phyloP scores from a whole-genome alignment of 208 protist species.

The Kentomonas sorsogonicus region DNA sequence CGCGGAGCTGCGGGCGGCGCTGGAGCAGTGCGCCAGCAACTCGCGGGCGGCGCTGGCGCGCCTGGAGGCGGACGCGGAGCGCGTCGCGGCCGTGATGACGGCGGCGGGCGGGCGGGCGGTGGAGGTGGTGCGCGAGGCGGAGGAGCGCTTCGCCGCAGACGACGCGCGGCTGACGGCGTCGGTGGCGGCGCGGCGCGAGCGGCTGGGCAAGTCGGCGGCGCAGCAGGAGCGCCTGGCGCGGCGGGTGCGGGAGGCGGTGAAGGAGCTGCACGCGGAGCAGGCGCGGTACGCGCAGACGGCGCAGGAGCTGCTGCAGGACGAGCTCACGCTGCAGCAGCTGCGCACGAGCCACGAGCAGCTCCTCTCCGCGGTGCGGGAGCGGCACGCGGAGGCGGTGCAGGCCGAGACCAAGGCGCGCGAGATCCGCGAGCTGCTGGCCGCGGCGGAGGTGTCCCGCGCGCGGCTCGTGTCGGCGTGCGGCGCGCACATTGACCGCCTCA shows the following conservation, averaged over 20 bases:
- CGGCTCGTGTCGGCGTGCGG: constrained; percentile 35
- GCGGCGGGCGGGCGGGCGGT: constrained; percentile 19
- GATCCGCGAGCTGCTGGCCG: constrained; percentile 24
- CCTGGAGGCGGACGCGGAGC: constrained; percentile 33
- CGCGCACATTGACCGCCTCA: constrained; percentile 32
- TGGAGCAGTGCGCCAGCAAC: constrained; percentile 22
- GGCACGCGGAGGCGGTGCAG: constrained; percentile 23
- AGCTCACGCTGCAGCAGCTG: constrained; percentile 49
- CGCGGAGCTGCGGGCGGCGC: constrained; percentile 10
- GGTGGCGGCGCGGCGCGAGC: constrained; percentile 26
- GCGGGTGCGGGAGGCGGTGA: constrained; percentile 66
- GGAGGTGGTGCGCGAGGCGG: constrained; percentile 27
- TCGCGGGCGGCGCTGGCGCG: constrained; percentile 13
- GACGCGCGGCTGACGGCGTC: constrained; percentile 21
- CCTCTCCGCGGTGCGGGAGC: constrained; percentile 22
- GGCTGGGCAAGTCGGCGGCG: constrained; percentile 34
- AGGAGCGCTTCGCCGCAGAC: constrained; percentile 23
- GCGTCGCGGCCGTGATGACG: constrained; percentile 29
- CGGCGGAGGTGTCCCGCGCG: constrained; percentile 29
- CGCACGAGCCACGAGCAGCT: constrained; percentile 55
- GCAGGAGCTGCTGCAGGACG: constrained; percentile 54
- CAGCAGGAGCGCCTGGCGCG: constrained; percentile 66
- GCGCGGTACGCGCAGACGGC: constrained; percentile 47
- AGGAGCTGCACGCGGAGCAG: constrained; percentile 71
- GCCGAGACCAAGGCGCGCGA: constrained; percentile 15